Conservation (phyloP, 352 stramenopile species). For the Pythium apleroticum region DNA sequence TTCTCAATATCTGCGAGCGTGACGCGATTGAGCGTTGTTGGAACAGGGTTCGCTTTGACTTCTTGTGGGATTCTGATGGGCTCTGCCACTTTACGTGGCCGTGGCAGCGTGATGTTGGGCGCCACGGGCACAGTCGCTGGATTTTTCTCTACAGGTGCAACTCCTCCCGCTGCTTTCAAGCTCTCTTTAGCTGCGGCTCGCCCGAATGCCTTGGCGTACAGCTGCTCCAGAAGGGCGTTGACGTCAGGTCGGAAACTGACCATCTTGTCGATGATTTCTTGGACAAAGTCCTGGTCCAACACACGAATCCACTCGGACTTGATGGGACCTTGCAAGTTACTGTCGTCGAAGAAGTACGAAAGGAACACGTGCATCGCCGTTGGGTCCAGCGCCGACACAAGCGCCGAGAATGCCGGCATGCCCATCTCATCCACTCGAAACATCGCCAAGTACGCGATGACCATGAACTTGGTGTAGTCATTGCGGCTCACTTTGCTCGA, state of each 20-base stretch:
- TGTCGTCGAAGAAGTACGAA: constrained; percentile 78
- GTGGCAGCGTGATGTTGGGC: constrained; percentile 87
- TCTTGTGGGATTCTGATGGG: constrained; percentile 80
- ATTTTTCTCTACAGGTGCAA: constrained; percentile 45
- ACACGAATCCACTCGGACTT: constrained; percentile 78
- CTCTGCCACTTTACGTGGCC: constrained; percentile 60
- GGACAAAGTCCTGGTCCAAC: constrained; percentile 86
- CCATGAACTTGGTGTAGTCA: constrained; percentile 92
- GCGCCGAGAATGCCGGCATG: constrained; percentile 48
- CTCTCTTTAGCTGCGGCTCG: constrained; percentile 43
- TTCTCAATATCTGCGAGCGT: constrained; percentile 66
- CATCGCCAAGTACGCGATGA: constrained; percentile 87
- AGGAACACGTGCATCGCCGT: constrained; percentile 89
- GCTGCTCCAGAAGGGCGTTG: constrained; percentile 42
- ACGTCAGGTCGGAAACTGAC: constrained; percentile 38
- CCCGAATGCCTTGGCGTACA: constrained; percentile 70
- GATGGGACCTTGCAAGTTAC: constrained; percentile 62
- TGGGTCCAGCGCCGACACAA: constrained; percentile 70
- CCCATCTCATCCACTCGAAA: constrained; percentile 91
- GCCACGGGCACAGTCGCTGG: constrained; percentile 63
- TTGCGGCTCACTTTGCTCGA: constrained; percentile 69
- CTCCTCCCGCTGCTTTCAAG: constrained; percentile 39
- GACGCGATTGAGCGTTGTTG: constrained; percentile 59
- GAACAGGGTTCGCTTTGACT: constrained; percentile 69
- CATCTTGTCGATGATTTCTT: constrained; percentile 77